Evolutionary conservation across 164 flowering plant species (phyloP), one percentile per base, ranked within the genome.

Genomic region (Malania oleifera): DNA sequence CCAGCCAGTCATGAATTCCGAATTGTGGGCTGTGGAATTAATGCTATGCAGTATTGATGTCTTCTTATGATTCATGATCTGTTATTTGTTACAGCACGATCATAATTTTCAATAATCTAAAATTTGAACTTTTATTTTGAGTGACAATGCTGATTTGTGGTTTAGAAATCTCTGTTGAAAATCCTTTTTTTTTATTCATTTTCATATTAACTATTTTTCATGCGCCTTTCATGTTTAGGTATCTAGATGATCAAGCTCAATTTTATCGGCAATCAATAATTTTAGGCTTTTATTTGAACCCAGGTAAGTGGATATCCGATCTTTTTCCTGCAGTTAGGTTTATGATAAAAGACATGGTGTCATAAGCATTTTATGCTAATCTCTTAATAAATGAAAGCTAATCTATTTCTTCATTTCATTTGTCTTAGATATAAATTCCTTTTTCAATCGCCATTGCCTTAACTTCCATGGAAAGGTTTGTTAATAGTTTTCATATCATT

Each of bases 391-490:
- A 29, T 26, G 13, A 52, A 34, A 0, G 29, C 31, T 29, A 39
- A 46, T 45, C 19, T 52, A 35, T 19, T 15, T 56, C 20, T 13
- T 25, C 37, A 18, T 34, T 14, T 69, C 48, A 5, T 44, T 62
- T 65, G 35, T 63, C n/a, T n/a, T 89, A 92, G 98, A 87, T 27
- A 82, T 92, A 54, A 89, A 86, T 71, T 76, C 79, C 11, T 58
- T 80, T 43, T 89, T 89, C 79, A 82, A 83, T 70, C 78, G 60
- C 41, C 76, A 70, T 24, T 92, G 96, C 64, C 22, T 72, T 27
- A 92, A 86, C 70, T 81, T 80, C 64, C 61, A 72, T 60, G 98
- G 98, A 56, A 92, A 89, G 93, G 98, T 91, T 49, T 20, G 77
- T 43, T 49, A 0, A 37, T 17, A 20, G 20, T 45, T 25, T 41